Evolutionary conservation across 164 flowering plant species (phyloP), one percentile per base, ranked within the genome.

Genomic region (Cinnamomum micranthum): DNA sequence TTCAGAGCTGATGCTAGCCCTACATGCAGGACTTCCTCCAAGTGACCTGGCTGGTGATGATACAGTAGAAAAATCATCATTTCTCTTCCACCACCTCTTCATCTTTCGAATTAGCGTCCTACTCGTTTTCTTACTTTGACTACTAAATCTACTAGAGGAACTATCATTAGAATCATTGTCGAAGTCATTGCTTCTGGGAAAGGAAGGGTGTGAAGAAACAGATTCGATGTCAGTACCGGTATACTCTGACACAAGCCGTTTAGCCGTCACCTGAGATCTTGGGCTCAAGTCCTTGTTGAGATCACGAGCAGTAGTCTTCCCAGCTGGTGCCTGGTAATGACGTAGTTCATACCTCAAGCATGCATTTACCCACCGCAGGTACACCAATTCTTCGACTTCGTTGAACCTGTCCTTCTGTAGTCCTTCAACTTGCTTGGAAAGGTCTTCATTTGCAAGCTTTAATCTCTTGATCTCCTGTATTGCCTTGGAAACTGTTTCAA

Each of bases 341-440:
- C 94, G 82, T 17, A 96, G 93, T 80, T 96, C 98, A 76, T 76
- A 94, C 71, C 99, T 85, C 80, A 96, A 82, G 83, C 99, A 96
- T 22, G 99, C 99, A 83, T 96, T 96, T 70, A 96, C 94, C 99
- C 99, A 96, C 27, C 99, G 97, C 73, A 96, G 94, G 76, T 96
- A 96, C 14, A 96, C 99, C 50, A 96, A 85, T 87, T 96, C 99
- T 80, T 96, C 98, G 71, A 96, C 99, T 85, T 96, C 99, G 78
- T 94, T 91, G 78, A 94, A 94, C 73, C 99, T 82, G 85, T 92
- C 91, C 92, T 90, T 88, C 79, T 94, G 98, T 76, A 96, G 94
- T 20, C 95, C 98, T 84, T 96, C 99, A 25, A 96, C 99, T 82
- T 96, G 97, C 85, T 94, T 96, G 72, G 76, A 77, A 59, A 96